A percentile compares a stretch with the other conserved stretches of the same genome.
phyloP scores from a whole-genome alignment of 106 monocot species.

The Allium sativum region DNA sequence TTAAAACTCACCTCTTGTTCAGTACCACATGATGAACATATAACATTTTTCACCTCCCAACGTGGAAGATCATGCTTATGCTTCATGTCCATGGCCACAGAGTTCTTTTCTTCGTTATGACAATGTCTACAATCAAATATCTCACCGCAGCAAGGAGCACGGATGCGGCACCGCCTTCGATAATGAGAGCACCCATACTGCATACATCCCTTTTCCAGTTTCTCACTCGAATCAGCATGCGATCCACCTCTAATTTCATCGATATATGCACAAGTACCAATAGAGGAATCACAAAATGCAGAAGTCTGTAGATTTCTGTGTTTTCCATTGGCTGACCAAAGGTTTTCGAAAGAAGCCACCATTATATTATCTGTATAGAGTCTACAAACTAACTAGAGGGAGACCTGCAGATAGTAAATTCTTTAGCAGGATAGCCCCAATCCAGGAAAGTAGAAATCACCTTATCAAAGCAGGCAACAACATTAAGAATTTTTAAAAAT shows the following conservation, averaged over 20 bases:
- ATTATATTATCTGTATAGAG: conserved; percentile 3
- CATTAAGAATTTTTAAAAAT: conserved; percentile 13
- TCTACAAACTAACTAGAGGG: conserved; percentile 9
- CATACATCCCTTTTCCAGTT: conserved; percentile 25
- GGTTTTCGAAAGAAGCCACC: conserved; percentile 6
- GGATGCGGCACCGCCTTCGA: conserved; percentile 42
- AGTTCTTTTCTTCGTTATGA: conserved; percentile 57
- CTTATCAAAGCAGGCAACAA: conserved; percentile 23
- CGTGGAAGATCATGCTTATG: conserved; percentile 50
- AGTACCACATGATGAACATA: no score
- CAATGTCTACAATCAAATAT: conserved; percentile 65
- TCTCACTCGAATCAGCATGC: conserved; percentile 8
- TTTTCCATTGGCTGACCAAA: conserved; percentile 10
- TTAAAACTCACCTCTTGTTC: no score
- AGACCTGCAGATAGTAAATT: conserved; percentile 26
- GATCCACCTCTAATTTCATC: conserved; percentile 5
- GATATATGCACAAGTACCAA: neutral
- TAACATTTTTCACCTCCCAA: conserved; percentile 18
- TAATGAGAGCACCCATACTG: conserved; percentile 45
- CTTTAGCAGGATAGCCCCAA: conserved; percentile 12
- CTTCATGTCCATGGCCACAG: conserved; percentile 25
- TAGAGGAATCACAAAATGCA: neutral
- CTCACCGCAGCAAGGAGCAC: conserved; percentile 55
- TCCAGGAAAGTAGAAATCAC: conserved; percentile 16
- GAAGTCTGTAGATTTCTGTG: conserved; percentile 1